phyloP scores from a whole-genome alignment of 371 early-diverging fungal species.

The Cokeromyces recurvatus region DNA sequence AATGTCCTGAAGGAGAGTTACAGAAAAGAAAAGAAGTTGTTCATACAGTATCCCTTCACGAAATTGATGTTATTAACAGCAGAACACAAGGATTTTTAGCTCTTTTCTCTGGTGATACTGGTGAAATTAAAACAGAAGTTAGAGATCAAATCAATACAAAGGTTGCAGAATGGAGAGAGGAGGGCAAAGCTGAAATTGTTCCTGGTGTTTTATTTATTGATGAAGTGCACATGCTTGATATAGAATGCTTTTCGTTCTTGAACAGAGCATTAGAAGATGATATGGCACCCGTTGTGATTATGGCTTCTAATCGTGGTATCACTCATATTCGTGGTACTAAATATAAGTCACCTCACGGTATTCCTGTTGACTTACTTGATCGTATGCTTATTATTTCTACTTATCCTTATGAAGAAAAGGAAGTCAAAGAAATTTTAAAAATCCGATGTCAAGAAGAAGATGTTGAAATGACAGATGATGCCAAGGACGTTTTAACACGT shows the following conservation, averaged over 20 bases:
- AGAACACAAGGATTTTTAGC: constrained; percentile 96
- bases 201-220: constrained; percentile 99
- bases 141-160: constrained; percentile 98
- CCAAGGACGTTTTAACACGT: constrained; percentile 81
- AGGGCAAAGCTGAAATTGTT: constrained; percentile 97
- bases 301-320: constrained; percentile 97
- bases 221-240: constrained; percentile 99
- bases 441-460: constrained; percentile 96
- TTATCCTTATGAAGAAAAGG: constrained; percentile 78
- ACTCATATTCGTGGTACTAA: constrained; percentile 92
- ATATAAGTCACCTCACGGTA: constrained; percentile 92
- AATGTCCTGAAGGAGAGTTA: constrained; percentile 99
- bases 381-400: constrained; percentile 93
- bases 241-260: constrained; percentile 98
- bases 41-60: constrained; percentile 97
- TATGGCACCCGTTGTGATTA: constrained; percentile 96
- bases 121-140: constrained; percentile 97
- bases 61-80: constrained; percentile 99
- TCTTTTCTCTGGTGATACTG: constrained; percentile 96
- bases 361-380: constrained; percentile 97
- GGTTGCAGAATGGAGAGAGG: constrained; percentile 98
- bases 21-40: constrained; percentile 95
- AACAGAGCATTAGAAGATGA: constrained; percentile 95
- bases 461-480: constrained; percentile 93
- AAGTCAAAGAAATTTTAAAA: constrained; percentile 85